Conservation (phyloP, 805 yeast species). For the Myxozyma melibiosi region DNA sequence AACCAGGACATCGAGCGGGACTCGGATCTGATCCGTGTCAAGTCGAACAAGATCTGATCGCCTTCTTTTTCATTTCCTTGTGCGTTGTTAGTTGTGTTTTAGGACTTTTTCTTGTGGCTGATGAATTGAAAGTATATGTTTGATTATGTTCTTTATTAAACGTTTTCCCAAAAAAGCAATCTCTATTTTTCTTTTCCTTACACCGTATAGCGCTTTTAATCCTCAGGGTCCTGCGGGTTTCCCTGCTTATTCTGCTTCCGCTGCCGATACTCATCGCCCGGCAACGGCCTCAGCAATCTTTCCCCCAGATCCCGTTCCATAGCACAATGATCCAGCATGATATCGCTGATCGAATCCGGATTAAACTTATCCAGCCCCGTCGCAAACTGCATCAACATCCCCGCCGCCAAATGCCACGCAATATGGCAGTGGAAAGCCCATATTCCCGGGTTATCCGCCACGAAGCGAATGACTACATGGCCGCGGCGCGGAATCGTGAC, state of each 20-base stretch:
- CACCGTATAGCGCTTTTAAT: too few species aligned
- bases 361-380: constrained; percentile 39
- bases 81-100: too few species aligned
- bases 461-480: constrained; percentile 80
- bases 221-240: too few species aligned
- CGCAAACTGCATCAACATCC: constrained; percentile 74
- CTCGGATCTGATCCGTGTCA: constrained; percentile 7
- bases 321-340: constrained; percentile 18
- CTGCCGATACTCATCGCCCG: constrained; percentile 39
- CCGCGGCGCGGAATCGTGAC: constrained; percentile 79
- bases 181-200: too few species aligned
- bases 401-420: constrained; percentile 97
- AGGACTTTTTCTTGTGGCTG: not conserved
- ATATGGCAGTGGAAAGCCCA: constrained; percentile 99
- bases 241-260: not conserved
- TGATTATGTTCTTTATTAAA: not conserved
- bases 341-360: constrained; percentile 39
- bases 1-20: constrained; percentile 10
- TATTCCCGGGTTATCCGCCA: constrained; percentile 94
- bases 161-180: not conserved
- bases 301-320: constrained; percentile 41
- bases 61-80: too few species aligned
- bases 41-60: too few species aligned
- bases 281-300: constrained; percentile 66
- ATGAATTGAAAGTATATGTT: too few species aligned